Evolutionary conservation across 176 grass and related monocot species (phyloP).

Genomic region (Elymus sibiricus): DNA sequence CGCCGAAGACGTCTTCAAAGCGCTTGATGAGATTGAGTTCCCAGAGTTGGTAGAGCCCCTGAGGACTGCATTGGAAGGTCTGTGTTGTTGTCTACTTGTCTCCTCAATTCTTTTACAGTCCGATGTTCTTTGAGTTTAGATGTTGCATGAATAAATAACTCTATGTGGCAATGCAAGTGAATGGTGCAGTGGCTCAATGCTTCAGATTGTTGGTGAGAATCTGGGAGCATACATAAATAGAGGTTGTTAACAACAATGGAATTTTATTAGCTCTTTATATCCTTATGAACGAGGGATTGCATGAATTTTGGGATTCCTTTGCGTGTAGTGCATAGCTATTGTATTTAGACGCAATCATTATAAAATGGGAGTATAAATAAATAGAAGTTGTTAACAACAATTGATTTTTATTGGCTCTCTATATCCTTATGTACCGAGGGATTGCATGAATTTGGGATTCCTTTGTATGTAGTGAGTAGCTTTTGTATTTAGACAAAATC

Average conservation of each 20-base stretch:
- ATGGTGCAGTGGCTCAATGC: background rate
- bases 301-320: background rate
- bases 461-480: background rate
- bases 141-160: background rate
- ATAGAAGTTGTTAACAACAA: background rate
- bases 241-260: background rate
- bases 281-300: background rate
- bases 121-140: background rate
- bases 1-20: slow-evolving; percentile 82
- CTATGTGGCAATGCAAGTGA: background rate
- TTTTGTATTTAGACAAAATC: background rate
- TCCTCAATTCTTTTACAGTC: background rate
- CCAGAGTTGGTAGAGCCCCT: slow-evolving; percentile 81
- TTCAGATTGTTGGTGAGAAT: background rate
- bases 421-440: background rate
- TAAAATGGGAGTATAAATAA: background rate
- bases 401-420: background rate
- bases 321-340: background rate
- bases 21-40: slow-evolving; percentile 90
- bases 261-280: background rate
- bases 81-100: background rate
- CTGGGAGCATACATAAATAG: background rate
- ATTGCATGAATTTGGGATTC: background rate
- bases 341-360: background rate
- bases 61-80: slow-evolving; percentile 58